A percentile compares a stretch with the other conserved stretches of the same genome.
Evolutionary conservation across 2,329 filamentous ascomycete genomes (phyloP).

Genomic region (Colletotrichum sp.): DNA sequence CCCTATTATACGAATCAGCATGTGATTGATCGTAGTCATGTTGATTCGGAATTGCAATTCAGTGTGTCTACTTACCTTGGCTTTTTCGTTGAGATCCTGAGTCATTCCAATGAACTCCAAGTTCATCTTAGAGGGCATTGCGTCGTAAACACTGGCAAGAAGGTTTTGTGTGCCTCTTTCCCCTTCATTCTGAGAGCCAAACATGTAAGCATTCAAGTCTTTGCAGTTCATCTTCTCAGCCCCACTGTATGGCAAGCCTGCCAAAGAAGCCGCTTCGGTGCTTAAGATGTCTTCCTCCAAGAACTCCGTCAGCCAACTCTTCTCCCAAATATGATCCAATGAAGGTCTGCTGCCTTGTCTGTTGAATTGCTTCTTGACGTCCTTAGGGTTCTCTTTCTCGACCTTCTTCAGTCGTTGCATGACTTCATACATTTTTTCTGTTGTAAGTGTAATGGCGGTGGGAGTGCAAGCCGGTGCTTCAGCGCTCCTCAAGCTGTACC

Average conservation of each 20-base stretch:
- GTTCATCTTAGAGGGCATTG: neutral
- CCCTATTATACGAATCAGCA: neutral
- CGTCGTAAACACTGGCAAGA: accelerated
- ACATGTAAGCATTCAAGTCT: neutral
- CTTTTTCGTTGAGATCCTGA: neutral
- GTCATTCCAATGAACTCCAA: neutral
- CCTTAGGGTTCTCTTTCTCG: too few relatives aligned
- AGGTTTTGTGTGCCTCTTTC: neutral
- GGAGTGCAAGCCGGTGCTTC: neutral
- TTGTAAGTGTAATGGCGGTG: accelerated
- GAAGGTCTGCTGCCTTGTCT: accelerated
- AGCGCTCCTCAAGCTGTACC: neutral
- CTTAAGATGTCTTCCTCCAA: too few relatives aligned
- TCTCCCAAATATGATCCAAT: neutral
- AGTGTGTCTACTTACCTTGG: neutral
- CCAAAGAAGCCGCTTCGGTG: neutral
- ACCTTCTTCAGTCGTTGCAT: neutral
- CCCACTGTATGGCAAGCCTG: accelerated
- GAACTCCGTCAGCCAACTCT: neutral
- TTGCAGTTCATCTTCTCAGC: neutral
- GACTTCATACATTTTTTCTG: neutral
- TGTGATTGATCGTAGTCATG: accelerated
- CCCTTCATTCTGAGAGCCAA: accelerated
- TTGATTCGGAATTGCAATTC: too few relatives aligned
- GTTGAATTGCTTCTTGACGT: neutral